These are phyloP conservation scores for Amphibolis antarctica DNA, from an alignment of 106 monocot genomes.

Conservation along the genomic window DNA sequence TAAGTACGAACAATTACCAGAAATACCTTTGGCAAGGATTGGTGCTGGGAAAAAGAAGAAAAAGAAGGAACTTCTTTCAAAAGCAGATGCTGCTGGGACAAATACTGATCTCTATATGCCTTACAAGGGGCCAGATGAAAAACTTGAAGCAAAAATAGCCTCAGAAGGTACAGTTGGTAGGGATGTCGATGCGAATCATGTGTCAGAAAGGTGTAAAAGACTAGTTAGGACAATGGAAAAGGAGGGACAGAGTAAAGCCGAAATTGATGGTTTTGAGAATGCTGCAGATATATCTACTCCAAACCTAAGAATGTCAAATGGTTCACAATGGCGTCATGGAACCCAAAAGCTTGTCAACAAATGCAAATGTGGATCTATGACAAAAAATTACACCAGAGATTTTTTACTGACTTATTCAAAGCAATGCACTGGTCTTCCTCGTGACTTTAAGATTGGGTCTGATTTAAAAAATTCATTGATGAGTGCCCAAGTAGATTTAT, in stretches of 20 bases:
- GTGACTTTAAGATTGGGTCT: conserved; percentile 3
- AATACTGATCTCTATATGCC: conserved; percentile 77
- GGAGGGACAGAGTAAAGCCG: conserved; percentile 32
- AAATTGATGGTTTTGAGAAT: conserved; percentile 84
- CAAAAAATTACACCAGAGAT: conserved; percentile 15
- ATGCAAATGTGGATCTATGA: conserved; percentile 6
- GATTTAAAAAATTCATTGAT: conserved; percentile 21
- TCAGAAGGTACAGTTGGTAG: conserved; percentile 18
- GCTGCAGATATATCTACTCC: conserved; percentile 56
- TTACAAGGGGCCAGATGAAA: conserved; percentile 75
- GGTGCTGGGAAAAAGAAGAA: conserved; percentile 40
- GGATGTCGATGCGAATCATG: conserved; percentile 10
- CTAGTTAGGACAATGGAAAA: conserved; percentile 19
- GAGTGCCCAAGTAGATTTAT: conserved; percentile 7
- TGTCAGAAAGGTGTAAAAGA: conserved; percentile 10
- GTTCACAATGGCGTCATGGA: conserved; percentile 1
- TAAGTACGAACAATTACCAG: conserved; percentile 35
- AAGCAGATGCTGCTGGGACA: conserved; percentile 75
- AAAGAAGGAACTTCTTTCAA: conserved; percentile 56
- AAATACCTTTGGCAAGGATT: conserved; percentile 23
- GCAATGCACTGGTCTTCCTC: no score
- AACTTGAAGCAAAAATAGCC: conserved; percentile 12
- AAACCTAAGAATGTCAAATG: conserved; percentile 27
- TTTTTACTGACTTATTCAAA: no score
- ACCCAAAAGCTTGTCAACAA: conserved; percentile 10